Conservation (phyloP, 345 rosid species). For the Populus pruinosa region DNA sequence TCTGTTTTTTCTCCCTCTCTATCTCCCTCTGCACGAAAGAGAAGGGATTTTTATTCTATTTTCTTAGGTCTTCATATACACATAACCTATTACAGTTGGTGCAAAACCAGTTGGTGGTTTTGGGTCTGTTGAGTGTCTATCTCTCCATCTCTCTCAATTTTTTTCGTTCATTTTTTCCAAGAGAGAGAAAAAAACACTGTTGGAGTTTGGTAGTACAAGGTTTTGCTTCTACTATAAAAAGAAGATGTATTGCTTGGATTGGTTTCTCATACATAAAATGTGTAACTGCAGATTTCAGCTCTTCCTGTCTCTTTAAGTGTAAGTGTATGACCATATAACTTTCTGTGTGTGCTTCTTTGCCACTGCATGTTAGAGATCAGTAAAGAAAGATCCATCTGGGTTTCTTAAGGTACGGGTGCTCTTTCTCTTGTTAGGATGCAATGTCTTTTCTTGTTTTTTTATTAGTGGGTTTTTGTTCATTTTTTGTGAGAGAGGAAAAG, state of each 20-base stretch:
- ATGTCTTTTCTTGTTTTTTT: conserved; percentile 5
- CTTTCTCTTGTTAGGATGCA: conserved; percentile 1
- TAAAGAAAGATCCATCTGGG: conserved; percentile 40
- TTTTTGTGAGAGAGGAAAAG: not conserved
- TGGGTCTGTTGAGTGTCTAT: not conserved
- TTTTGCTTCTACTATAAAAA: not conserved
- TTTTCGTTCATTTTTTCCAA: not conserved
- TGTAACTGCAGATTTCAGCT: not conserved
- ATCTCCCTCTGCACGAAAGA: not conserved
- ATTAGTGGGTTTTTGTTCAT: not conserved
- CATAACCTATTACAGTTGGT: not conserved
- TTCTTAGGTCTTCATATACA: not conserved
- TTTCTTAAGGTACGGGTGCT: conserved; percentile 33
- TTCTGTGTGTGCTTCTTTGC: not conserved
- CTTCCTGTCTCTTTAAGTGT: not conserved
- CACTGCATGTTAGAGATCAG: conserved; percentile 18
- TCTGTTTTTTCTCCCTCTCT: not conserved
- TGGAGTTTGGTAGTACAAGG: not conserved
- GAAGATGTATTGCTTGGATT: not conserved
- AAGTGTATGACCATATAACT: not conserved
- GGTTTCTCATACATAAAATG: conserved; percentile 3
- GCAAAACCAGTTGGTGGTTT: conserved; percentile 9
- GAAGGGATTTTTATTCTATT: not conserved
- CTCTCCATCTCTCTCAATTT: not conserved
- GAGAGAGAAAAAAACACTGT: not conserved